phyloP scores from a whole-genome alignment of 2,329 filamentous ascomycete species.

The Hypoxylon sp. region DNA sequence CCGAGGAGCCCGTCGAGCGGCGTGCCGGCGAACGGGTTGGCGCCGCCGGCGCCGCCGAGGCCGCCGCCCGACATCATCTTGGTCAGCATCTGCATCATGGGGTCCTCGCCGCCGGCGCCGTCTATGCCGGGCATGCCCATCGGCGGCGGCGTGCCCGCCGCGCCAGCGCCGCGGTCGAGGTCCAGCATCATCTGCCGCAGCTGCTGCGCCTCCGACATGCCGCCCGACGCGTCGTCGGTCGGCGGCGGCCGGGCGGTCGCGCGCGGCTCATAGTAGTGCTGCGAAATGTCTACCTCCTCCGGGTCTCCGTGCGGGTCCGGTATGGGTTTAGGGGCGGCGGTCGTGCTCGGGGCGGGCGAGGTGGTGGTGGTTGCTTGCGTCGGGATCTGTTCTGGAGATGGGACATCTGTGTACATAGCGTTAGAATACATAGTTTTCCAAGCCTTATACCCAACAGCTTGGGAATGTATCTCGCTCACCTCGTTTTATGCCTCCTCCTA shows the following conservation, averaged over 20 bases:
- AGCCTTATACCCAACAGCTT: too few relatives aligned
- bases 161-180: constrained; percentile 53
- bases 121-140: constrained; percentile 23
- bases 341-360: constrained; percentile 42
- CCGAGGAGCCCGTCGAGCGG: constrained; percentile 45
- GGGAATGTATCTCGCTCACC: constrained; percentile 47
- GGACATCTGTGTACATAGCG: constrained; percentile 30
- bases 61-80: constrained; percentile 68
- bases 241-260: constrained; percentile 53
- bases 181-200: constrained; percentile 71
- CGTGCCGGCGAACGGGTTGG: constrained; percentile 47
- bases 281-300: constrained; percentile 80
- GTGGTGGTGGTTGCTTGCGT: constrained; percentile 43
- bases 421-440: background rate
- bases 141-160: constrained; percentile 28
- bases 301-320: constrained; percentile 64
- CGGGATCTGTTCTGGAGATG: constrained; percentile 44
- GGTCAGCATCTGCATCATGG: constrained; percentile 77
- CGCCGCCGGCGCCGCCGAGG: constrained; percentile 45
- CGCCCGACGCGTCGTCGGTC: constrained; percentile 45
- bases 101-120: constrained; percentile 59
- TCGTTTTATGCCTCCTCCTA: constrained; percentile 65
- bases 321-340: constrained; percentile 43
- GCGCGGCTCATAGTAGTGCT: constrained; percentile 71
- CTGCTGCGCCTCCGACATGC: constrained; percentile 64